Percentiles rank a stretch among this genome's conserved stretches.
phyloP scores from a whole-genome alignment of 1,284 basidiomycete genomes.

The Ganoderma sinense region DNA sequence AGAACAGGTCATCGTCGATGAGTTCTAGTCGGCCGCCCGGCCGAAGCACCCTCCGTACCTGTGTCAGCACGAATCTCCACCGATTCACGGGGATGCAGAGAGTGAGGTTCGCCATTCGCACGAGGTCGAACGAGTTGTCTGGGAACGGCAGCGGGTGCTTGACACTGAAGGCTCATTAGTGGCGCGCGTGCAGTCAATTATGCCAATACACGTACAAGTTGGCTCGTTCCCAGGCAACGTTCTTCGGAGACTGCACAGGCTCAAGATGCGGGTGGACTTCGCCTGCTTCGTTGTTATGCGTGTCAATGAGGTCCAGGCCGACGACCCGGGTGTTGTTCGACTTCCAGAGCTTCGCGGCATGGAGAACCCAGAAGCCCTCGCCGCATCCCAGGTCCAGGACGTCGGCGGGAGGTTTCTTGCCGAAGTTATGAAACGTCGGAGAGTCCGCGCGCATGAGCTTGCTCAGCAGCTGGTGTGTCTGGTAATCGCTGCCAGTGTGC shows the following conservation, averaged over 20 bases:
- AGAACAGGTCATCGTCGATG: conserved; percentile 74
- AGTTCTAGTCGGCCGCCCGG: conserved; percentile 70
- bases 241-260: conserved; percentile 43
- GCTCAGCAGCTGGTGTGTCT: conserved; percentile 58
- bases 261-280: conserved; percentile 32
- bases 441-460: conserved; percentile 55
- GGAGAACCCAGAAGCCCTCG: conserved; percentile 66
- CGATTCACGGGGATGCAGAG: conserved; percentile 63
- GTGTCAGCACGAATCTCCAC: conserved; percentile 64
- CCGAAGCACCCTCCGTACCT: conserved; percentile 68
- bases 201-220: conserved; percentile 66
- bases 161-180: conserved; percentile 49
- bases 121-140: conserved; percentile 68
- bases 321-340: conserved; percentile 55
- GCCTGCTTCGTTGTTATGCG: conserved; percentile 43
- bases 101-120: conserved; percentile 72
- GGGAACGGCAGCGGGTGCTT: conserved; percentile 64
- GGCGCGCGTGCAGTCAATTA: conserved; percentile 18
- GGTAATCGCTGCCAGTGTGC: conserved; percentile 55
- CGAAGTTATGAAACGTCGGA: conserved; percentile 67
- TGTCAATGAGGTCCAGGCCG: conserved; percentile 70
- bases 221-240: conserved; percentile 61
- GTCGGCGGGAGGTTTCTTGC: conserved; percentile 55
- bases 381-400: conserved; percentile 81
- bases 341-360: conserved; percentile 68